Evolutionary conservation across 768 basidiomycete genomes (phyloP).

Genomic region (Psilocybe cubensis): DNA sequence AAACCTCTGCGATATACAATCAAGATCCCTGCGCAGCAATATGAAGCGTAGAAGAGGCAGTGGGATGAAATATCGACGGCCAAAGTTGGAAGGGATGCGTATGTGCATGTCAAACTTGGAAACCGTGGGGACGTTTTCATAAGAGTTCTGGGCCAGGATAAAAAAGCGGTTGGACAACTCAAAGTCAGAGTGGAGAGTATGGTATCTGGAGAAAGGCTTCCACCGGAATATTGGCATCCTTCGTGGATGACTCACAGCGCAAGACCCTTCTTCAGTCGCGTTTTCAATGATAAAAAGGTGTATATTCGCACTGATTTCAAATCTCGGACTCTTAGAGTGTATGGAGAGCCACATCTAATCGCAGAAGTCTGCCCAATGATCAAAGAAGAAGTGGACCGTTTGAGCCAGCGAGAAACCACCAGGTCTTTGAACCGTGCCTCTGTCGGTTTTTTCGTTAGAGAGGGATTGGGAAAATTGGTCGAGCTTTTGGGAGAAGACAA

Average conservation of each 20-base stretch:
- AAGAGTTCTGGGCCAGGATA: constrained; percentile 52
- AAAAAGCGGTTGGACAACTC: constrained; percentile 55
- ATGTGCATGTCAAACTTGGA: constrained; percentile 24
- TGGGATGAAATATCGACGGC: constrained; percentile 51
- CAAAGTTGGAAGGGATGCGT: constrained; percentile 31
- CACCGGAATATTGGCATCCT: constrained; percentile 51
- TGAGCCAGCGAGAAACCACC: constrained; percentile 38
- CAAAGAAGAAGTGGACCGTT: constrained; percentile 47
- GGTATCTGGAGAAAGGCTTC: constrained; percentile 51
- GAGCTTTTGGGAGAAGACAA: constrained; percentile 59
- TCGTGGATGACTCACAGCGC: constrained; percentile 34
- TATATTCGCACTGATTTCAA: constrained; percentile 52
- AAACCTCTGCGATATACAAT: constrained; percentile 55
- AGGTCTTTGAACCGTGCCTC: constrained; percentile 36
- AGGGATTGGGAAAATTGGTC: constrained; percentile 51
- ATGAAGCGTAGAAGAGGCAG: constrained; percentile 48
- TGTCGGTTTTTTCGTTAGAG: constrained; percentile 53
- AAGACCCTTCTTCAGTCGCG: constrained; percentile 35
- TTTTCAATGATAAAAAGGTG: constrained; percentile 33
- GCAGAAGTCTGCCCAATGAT: constrained; percentile 49
- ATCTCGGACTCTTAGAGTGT: constrained; percentile 45
- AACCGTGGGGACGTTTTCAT: constrained; percentile 36
- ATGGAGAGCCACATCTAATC: constrained; percentile 42
- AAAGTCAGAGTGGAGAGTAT: constrained; percentile 65
- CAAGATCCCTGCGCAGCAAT: constrained; percentile 50